Base-by-base conservation (phyloP, 352 stramenopile genomes). In the Pythium pectinolyticum region DNA sequence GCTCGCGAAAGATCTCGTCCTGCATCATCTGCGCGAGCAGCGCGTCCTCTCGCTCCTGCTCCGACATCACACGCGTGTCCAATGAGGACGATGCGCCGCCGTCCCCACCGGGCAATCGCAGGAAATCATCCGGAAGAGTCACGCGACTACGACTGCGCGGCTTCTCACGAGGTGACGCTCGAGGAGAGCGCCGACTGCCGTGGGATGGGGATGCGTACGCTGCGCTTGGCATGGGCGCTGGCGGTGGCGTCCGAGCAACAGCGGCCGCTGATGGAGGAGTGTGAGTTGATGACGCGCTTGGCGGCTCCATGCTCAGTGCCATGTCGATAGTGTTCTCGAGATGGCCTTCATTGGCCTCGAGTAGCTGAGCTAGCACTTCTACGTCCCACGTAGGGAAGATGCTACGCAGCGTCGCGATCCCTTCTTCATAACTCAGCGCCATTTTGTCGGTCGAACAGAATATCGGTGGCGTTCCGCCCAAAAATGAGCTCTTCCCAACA, bases 341-440 rank as follows among this genome's bases (percentile, higher is more conserved):
- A 40, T 90, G 68, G 10, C 84, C 82, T 10, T 85, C 63, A 47
- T 95, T 89, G 12, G 71, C 72, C 49, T 86, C 73, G 11, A 95
- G 75, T 30, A 95, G 58, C 43, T 90, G 75, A 15, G 75, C 52
- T 31, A 93, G 69, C 46, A 84, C 51, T 22, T 80, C 66, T 22
- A 65, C 56, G 63, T 95, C 86, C 81, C 84, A 95, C 25, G 67
- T 67, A 48, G 84, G 82, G 70, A 95, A 95, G 72, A 95, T 90
- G 37, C 67, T 73, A 39, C 74, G 71, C 69, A 95, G 76, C 54
- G 78, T 77, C 14, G 58, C 73, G 68, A 94, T 72, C 46, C 74
- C 85, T 51, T 88, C 74, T 9, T 79, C 69, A 61, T 83, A 85
- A 48, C 64, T 84, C 54, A 88, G 67, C 56, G 70, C 68, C 82